Conservation (phyloP, 805 yeast species). For the Wickerhamomyces ciferrii region DNA sequence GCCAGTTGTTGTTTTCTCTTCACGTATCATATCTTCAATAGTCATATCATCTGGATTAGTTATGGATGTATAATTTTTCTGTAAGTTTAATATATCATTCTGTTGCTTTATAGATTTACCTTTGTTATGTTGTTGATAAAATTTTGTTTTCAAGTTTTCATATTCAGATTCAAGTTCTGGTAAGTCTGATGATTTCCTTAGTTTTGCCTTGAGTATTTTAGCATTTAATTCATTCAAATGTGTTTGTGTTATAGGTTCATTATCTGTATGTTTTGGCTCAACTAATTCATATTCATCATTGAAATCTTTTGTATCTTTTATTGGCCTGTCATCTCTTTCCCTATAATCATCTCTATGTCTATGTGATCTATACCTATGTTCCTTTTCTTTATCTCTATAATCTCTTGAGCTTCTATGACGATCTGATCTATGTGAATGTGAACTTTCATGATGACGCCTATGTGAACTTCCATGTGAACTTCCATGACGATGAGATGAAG, state of each 20-base stretch:
- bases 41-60: slow-evolving; percentile 29
- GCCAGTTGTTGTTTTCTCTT: slow-evolving; percentile 23
- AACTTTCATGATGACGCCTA: neutral
- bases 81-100: slow-evolving; percentile 2
- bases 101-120: slow-evolving; percentile 1
- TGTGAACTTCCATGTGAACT: too few species aligned
- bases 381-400: neutral
- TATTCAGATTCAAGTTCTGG: slow-evolving; percentile 19
- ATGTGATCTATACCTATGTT: neutral
- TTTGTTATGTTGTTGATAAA: slow-evolving; percentile 4
- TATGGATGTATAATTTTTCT: slow-evolving; percentile 1
- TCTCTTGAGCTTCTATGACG: neutral
- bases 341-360: neutral
- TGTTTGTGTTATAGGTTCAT: slow-evolving; percentile 2
- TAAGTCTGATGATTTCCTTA: slow-evolving; percentile 18
- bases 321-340: neutral
- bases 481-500: neutral
- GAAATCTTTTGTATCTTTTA: neutral
- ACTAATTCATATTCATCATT: neutral
- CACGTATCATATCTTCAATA: slow-evolving; percentile 28
- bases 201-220: slow-evolving; percentile 27
- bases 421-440: neutral
- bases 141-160: slow-evolving; percentile 7
- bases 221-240: slow-evolving; percentile 27
- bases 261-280: neutral